phyloP scores from a whole-genome alignment of 441 rosid species.

The Cnidoscolus chayamansa region DNA sequence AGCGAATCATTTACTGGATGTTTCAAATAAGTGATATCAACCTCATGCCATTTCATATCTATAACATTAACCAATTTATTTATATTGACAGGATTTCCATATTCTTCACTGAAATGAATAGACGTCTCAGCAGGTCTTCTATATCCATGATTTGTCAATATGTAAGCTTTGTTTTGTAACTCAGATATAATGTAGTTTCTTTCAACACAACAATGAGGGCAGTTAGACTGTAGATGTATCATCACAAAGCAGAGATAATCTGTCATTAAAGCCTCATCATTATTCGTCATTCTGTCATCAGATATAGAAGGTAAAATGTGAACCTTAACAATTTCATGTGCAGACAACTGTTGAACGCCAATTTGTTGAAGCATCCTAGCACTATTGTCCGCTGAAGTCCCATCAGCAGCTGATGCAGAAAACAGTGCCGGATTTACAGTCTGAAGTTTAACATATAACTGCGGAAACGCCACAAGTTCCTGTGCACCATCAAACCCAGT shows the following conservation, averaged over 20 bases:
- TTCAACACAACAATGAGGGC: conserved; percentile 60
- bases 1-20: conserved; percentile 62
- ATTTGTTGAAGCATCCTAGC: conserved; percentile 62
- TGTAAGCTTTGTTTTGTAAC: conserved; percentile 58
- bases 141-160: conserved; percentile 76
- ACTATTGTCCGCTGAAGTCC: conserved; percentile 40
- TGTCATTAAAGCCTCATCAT: conserved; percentile 45
- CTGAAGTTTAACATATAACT: conserved; percentile 67
- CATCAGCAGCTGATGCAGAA: conserved; percentile 43
- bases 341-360: conserved; percentile 82
- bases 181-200: conserved; percentile 55
- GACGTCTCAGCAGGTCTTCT: conserved; percentile 51
- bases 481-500: conserved; percentile 46
- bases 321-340: conserved; percentile 79
- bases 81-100: conserved; percentile 60
- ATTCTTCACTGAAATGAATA: conserved; percentile 76
- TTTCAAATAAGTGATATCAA: conserved; percentile 64
- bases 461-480: conserved; percentile 65
- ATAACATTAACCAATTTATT: conserved; percentile 48
- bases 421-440: conserved; percentile 63
- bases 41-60: conserved; percentile 74
- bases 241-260: conserved; percentile 90
- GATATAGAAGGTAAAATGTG: conserved; percentile 75
- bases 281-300: conserved; percentile 29
- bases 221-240: conserved; percentile 82